These are phyloP conservation scores for Elaphomyces granulatus DNA, from an alignment of 495 filamentous ascomycete genomes.

Conservation along the genomic window DNA sequence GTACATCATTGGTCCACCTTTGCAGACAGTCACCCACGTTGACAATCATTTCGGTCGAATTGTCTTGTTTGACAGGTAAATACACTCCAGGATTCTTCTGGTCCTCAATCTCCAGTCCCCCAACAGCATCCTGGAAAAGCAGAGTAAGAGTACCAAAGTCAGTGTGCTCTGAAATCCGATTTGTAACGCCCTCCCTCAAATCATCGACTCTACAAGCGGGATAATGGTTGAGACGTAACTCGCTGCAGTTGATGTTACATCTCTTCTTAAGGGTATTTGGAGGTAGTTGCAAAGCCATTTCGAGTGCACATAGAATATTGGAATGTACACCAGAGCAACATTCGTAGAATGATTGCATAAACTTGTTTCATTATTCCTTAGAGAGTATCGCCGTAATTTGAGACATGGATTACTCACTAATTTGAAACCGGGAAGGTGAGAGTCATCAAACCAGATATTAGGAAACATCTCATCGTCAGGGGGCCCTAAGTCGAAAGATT, in stretches of 20 bases:
- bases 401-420: too few relatives aligned
- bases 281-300: neutral
- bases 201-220: slow-evolving; percentile 2
- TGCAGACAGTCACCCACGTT: slow-evolving; percentile 17
- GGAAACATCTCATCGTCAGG: slow-evolving; percentile 37
- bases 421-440: neutral
- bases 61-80: slow-evolving; percentile 2
- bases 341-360: too few relatives aligned
- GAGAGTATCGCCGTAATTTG: too few relatives aligned
- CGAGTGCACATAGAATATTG: neutral
- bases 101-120: slow-evolving; percentile 34
- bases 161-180: slow-evolving; percentile 27
- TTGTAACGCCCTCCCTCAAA: slow-evolving; percentile 13
- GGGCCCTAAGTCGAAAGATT: slow-evolving; percentile 49
- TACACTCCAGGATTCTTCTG: slow-evolving; percentile 5
- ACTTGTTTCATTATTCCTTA: too few relatives aligned
- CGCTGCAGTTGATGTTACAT: neutral
- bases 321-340: too few relatives aligned
- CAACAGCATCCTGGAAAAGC: slow-evolving; percentile 32
- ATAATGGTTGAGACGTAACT: slow-evolving; percentile 8
- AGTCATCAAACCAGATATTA: slow-evolving; percentile 42
- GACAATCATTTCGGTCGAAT: slow-evolving; percentile 27
- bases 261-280: neutral
- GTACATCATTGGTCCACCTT: slow-evolving; percentile 18
- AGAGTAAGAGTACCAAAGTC: slow-evolving; percentile 36